A percentile compares a stretch with the other conserved stretches of the same genome.
phyloP scores from a whole-genome alignment of 495 filamentous ascomycete genomes.

The Penicillium manginii region DNA sequence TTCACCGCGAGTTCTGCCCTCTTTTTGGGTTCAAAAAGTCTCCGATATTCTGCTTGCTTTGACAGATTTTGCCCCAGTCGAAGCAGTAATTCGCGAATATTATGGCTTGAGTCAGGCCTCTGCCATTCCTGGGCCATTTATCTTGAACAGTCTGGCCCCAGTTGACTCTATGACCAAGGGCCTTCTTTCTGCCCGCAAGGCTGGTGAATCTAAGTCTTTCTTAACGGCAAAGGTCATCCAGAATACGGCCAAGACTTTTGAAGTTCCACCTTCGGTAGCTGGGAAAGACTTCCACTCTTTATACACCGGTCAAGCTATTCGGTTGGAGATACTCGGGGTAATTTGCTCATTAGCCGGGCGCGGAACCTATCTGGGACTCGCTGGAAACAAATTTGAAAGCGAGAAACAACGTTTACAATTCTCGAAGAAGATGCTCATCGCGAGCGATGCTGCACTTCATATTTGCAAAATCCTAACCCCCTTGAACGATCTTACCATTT shows the following conservation, averaged over 20 bases:
- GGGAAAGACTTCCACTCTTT: conserved; percentile 29
- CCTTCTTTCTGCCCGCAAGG: neutral
- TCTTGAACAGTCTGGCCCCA: conserved; percentile 25
- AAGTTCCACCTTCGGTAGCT: conserved; percentile 17
- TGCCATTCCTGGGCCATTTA: conserved; percentile 28
- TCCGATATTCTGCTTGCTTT: conserved; percentile 24
- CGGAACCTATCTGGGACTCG: conserved; percentile 29
- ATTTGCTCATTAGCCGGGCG: conserved; percentile 34
- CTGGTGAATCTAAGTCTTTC: neutral
- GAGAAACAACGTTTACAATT: conserved; percentile 19
- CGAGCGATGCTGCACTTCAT: conserved; percentile 29
- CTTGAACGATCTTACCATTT: conserved; percentile 38
- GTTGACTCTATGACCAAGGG: neutral
- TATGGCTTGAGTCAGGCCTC: conserved; percentile 31
- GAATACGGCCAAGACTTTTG: conserved; percentile 29
- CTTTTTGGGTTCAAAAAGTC: conserved; percentile 33
- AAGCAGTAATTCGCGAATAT: conserved; percentile 30
- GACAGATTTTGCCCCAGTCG: conserved; percentile 23
- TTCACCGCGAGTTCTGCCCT: conserved; percentile 20
- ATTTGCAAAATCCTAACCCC: conserved; percentile 37
- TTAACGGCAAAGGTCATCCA: conserved; percentile 20
- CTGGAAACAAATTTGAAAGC: conserved; percentile 16
- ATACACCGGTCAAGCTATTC: conserved; percentile 28
- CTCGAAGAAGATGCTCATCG: conserved; percentile 32
- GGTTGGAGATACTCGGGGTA: conserved; percentile 37